Evolutionary conservation across 2,329 filamentous ascomycete species (phyloP).

Genomic region (Claviceps fusiformis): DNA sequence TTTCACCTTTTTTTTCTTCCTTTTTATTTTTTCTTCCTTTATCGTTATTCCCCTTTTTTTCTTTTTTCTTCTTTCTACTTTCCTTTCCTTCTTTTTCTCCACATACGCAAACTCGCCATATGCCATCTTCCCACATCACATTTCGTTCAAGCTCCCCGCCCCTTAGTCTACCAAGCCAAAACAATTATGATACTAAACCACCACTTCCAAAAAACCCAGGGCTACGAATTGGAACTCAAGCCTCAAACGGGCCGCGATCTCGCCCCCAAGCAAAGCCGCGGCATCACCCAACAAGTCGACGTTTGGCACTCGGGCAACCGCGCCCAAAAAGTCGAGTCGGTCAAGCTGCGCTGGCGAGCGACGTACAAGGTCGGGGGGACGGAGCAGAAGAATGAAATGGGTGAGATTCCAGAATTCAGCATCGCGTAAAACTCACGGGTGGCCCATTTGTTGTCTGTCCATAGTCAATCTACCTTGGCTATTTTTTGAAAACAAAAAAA

Average conservation of each 20-base stretch:
- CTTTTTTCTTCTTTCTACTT: no score
- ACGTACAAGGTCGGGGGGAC: slow-evolving; percentile 55
- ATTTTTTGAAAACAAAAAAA: no score
- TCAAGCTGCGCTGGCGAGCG: slow-evolving; percentile 83
- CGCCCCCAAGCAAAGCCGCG: slow-evolving; percentile 55
- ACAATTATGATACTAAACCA: neutral
- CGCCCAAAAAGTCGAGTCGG: slow-evolving; percentile 54
- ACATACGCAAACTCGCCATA: no score
- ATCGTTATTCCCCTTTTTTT: no score
- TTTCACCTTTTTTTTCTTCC: neutral
- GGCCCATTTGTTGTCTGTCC: neutral
- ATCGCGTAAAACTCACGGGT: slow-evolving; percentile 38
- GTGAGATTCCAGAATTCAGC: slow-evolving; percentile 68
- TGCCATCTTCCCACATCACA: no score
- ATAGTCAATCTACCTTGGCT: neutral
- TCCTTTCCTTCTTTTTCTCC: neutral
- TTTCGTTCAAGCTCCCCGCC: no score
- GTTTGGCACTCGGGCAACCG: slow-evolving; percentile 60
- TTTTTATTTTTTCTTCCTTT: neutral
- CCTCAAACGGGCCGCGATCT: slow-evolving; percentile 74
- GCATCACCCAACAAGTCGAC: slow-evolving; percentile 70
- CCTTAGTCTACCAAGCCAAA: neutral
- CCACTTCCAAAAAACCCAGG: slow-evolving; percentile 31
- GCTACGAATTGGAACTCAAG: slow-evolving; percentile 66
- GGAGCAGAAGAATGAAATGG: slow-evolving; percentile 62